Conservation (phyloP, 2,329 filamentous ascomycete genomes). For the Emericellopsis cladophorae region DNA sequence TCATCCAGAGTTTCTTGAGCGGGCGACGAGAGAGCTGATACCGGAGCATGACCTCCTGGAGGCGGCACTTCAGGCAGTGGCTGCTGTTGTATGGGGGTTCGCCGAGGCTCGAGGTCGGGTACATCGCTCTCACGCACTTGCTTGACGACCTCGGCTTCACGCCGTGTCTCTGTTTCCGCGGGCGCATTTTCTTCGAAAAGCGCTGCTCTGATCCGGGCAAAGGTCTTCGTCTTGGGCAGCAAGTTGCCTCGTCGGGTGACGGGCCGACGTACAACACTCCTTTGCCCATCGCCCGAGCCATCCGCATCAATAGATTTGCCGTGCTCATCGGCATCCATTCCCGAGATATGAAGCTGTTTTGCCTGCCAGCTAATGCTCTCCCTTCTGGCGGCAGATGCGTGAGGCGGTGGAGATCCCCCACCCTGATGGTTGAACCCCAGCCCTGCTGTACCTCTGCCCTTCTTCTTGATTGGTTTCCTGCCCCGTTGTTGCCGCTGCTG, state of each 20-base stretch:
- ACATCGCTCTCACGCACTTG: constrained; percentile 87
- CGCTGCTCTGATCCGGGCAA: constrained; percentile 83
- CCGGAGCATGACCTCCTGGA: constrained; percentile 17
- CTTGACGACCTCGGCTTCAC: constrained; percentile 89
- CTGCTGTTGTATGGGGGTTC: constrained; percentile 12
- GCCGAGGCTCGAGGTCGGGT: constrained; percentile 34
- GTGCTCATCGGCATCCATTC: constrained; percentile 52
- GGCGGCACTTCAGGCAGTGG: constrained; percentile 20
- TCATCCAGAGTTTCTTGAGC: constrained; percentile 55
- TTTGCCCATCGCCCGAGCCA: constrained; percentile 42
- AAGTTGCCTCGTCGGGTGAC: constrained; percentile 85
- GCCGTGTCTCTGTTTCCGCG: constrained; percentile 74
- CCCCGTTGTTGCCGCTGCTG: constrained; percentile 60
- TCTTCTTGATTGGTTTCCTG: constrained; percentile 50
- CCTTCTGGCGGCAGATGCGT: constrained; percentile 42
- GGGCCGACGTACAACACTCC: constrained; percentile 67
- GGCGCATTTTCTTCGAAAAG: constrained; percentile 80
- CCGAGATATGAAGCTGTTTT: constrained; percentile 72
- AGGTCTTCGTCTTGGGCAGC: constrained; percentile 89
- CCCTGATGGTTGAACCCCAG: constrained; percentile 39
- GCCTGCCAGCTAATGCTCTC: constrained; percentile 88
- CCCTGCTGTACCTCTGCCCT: constrained; percentile 32
- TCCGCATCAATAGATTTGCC: constrained; percentile 52
- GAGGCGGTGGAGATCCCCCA: constrained; percentile 53
- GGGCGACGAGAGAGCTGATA: constrained; percentile 57